Base-by-base conservation (phyloP, 345 rosid genomes). In the Iberis pinnata region DNA sequence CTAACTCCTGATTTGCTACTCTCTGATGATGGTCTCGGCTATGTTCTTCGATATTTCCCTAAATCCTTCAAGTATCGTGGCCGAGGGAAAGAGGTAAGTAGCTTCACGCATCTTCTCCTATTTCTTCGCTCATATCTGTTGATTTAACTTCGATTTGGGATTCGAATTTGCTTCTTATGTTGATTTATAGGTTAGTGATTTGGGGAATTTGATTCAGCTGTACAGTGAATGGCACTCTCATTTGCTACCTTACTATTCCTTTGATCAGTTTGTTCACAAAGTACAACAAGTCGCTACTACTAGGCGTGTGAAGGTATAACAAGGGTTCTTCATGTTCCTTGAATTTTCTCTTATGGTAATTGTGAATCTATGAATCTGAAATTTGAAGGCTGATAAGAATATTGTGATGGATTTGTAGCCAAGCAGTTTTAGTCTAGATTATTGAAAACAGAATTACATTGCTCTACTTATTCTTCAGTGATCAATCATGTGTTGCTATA, bases 201-300 rank as follows among this genome's bases (percentile, higher is more conserved):
- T 92, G 75, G 86, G 88, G 53, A 75, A 81, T 58, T 61, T 92
- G 64, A 79, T 92, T 15, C 60, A 82, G 33, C 70, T 88, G 39
- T 92, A 88, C 67, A 73, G 75, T 65, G 89, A 92, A 35, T 92
- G 96, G 96, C 93, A 92, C 65, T 73, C 80, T 25, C 88, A 71
- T 69, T 52, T 85, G 66, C 70, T 92, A 49, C 95, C 96, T 37
- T 81, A 83, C 71, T 76, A 81, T 65, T 80, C 93, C 0, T 88
- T 88, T 43, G 89, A 84, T 70, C 95, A 88, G 52, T 92, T 92
- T 32, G 77, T 88, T 17, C 82, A 65, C 39, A 92, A 85, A 63
- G 86, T 70, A 3, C 89, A 92, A 69, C 83, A 81, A 66, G 95
- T 81, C 62, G 88, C 95, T 45, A 64, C 89, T 18, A 32, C 88